Base-by-base conservation (phyloP, 345 rosid species). In the Salix dunnii region DNA sequence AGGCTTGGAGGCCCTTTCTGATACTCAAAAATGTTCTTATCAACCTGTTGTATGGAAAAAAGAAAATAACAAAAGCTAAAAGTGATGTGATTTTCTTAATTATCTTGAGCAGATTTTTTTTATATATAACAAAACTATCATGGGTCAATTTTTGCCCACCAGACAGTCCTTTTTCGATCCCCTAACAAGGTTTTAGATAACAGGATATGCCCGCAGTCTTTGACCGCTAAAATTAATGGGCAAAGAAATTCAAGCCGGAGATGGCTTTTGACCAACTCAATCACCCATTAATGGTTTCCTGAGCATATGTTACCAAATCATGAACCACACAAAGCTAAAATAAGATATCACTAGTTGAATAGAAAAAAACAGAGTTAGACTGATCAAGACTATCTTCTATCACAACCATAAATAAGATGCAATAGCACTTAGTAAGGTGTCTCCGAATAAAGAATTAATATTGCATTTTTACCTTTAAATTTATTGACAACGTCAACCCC, bases 381-480 rank as follows among this genome's bases (percentile, higher is more conserved):
- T 10, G 18, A 70, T 46, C 33, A 46, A 2, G 42, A 33, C 20
- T 14, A 72, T 72, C 48, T 21, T 36, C 66, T 43, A 20, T 23
- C 69, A 66, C 23, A n/a, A 20, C 7, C 13, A 2, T 11, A 38
- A n/a, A 67, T 38, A 40, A 13, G 46, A 12, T 5, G 68, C 40
- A 60, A 46, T 38, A 13, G 10, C 18, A 33, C 58, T 42, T n/a
- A n/a, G 62, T n/a, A n/a, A n/a, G 25, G 27, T 25, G 28, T 55
- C 62, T 55, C 62, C 13, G 25, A n/a, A 3, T n/a, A 58, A 10
- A 10, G 28, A n/a, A 9, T 55, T 55, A 11, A 55, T 55, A 55
- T 8, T 8, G 11, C 38, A 67, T 20, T 3, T 31, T 11, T 84
- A 91, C 99, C 96, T 93, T 84, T 90, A 78, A 86, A 91, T 83